Conservation (phyloP, 2,329 filamentous ascomycete species). For the Teratosphaeria destructans region DNA sequence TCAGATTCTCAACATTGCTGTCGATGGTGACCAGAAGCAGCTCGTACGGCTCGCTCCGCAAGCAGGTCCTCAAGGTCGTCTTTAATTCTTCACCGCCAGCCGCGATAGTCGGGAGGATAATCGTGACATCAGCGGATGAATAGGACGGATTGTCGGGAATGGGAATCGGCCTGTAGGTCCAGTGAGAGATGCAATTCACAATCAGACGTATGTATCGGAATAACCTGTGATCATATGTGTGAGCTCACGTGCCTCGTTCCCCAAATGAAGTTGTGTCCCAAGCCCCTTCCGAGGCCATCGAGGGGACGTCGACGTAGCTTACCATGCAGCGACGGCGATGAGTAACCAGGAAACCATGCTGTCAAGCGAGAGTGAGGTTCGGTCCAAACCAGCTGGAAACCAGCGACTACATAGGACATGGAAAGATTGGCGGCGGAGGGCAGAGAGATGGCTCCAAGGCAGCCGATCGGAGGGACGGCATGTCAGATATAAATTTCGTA, state of each 20-base stretch:
- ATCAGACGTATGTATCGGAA: conserved; percentile 81
- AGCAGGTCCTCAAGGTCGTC: conserved; percentile 67
- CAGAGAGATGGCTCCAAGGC: conserved; percentile 8
- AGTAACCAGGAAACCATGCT: conserved; percentile 26
- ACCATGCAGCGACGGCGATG: conserved; percentile 24
- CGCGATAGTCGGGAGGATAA: conserved; percentile 88
- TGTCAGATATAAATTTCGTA: conserved; percentile 21
- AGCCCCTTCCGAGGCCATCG: background rate
- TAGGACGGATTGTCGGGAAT: conserved; percentile 72
- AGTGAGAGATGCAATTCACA: conserved; percentile 76
- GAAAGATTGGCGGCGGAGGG: conserved; percentile 8
- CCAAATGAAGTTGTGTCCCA: background rate
- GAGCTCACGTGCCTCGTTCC: conserved; percentile 14
- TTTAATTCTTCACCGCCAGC: conserved; percentile 75
- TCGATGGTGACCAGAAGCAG: conserved; percentile 81
- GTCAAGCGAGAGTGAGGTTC: conserved; percentile 23
- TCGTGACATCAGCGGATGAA: conserved; percentile 75
- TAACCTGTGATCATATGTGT: conserved; percentile 45
- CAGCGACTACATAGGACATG: conserved; percentile 20
- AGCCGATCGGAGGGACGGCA: conserved; percentile 16
- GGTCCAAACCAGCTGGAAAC: conserved; percentile 5
- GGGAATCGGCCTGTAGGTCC: conserved; percentile 75
- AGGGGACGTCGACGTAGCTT: background rate
- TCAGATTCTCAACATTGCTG: conserved; percentile 53
- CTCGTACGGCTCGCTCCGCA: conserved; percentile 58